Base-by-base conservation (phyloP, 1,139 yeast genomes). In the Candida sp. region DNA sequence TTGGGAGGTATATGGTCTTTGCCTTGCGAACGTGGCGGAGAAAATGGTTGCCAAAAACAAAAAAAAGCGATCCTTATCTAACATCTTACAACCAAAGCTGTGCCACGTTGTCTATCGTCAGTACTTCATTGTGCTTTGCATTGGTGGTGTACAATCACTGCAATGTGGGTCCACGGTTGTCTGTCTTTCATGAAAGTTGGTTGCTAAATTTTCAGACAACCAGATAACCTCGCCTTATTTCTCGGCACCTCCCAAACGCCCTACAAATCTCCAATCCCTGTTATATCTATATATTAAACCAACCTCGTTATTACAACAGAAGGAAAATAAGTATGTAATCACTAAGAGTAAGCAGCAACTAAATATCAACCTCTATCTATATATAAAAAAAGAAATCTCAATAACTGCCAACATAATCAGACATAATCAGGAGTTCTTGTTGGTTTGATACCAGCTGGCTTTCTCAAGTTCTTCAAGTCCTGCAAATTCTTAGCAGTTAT, bases 381-480 rank as follows among this genome's bases (percentile, higher is more conserved):
- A 33, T 33, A 33, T 12, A n/a, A 34, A 7, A 12, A n/a, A 32
- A 4, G 34, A 32, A 32, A 28, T 28, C 31, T 28, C 31, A 28
- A 8, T 28, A 6, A 6, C 31, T 8, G 8, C 8, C 31, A 6
- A 28, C 5, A 6, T 28, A 28, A 28, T 25, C 27, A 38, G 12
- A n/a, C 42, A 26, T 38, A 38, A 38, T 38, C 42, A 11, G 42
- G 42, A n/a, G 42, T 38, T 38, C 31, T 26, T 38, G 31, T 11
- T 26, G 42, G 42, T 25, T 38, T 38, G 27, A 26, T 26, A 38
- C 39, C 31, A 4, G 30, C 37, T 11, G 63, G 63, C 35, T 55
- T 60, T 46, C 64, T 55, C 31, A 62, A 52, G 32, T 53, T 58
- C 34, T 58, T 57, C 33, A 62, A 56, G 44, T 60, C 65, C 45